phyloP scores from a whole-genome alignment of 139 green algal genomes.

The Haematococcus lacustris region DNA sequence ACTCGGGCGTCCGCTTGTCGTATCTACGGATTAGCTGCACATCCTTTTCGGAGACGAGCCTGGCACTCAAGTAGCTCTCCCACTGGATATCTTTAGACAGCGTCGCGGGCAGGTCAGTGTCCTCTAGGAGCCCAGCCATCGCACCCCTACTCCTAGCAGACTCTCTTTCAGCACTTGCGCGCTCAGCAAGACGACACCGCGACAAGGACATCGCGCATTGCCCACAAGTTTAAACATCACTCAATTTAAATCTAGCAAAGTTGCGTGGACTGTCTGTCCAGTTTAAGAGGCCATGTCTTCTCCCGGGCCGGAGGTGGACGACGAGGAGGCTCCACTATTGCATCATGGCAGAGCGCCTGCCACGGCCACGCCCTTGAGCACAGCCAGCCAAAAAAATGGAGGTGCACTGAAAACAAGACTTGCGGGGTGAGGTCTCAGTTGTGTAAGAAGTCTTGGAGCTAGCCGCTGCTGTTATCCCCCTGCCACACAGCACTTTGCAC shows the following conservation, averaged over 20 bases:
- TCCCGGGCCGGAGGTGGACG: neutral
- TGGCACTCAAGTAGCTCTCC: constrained; percentile 72
- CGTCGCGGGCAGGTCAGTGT: neutral
- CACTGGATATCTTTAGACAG: constrained; percentile 32
- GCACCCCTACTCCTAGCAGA: too few relatives aligned
- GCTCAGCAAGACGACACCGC: neutral
- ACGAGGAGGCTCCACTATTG: too few relatives aligned
- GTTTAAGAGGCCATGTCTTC: neutral
- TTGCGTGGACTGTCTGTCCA: too few relatives aligned
- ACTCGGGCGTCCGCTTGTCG: constrained; percentile 66
- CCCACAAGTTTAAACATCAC: neutral
- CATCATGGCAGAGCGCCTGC: too few relatives aligned
- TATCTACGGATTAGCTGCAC: constrained; percentile 51
- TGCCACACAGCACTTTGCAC: too few relatives aligned
- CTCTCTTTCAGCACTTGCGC: too few relatives aligned
- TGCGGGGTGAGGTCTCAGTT: too few relatives aligned
- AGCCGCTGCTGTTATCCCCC: too few relatives aligned
- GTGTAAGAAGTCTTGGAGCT: too few relatives aligned
- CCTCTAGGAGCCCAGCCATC: neutral
- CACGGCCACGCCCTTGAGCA: too few relatives aligned
- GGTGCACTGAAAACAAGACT: too few relatives aligned
- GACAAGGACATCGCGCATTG: neutral
- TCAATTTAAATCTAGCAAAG: neutral
- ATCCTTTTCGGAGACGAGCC: constrained; percentile 67
- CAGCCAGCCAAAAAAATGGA: too few relatives aligned